Percentiles rank a stretch among this genome's conserved stretches.
phyloP scores from a whole-genome alignment of 2,329 filamentous ascomycete genomes.

The Neoscytalidium dimidiatum region DNA sequence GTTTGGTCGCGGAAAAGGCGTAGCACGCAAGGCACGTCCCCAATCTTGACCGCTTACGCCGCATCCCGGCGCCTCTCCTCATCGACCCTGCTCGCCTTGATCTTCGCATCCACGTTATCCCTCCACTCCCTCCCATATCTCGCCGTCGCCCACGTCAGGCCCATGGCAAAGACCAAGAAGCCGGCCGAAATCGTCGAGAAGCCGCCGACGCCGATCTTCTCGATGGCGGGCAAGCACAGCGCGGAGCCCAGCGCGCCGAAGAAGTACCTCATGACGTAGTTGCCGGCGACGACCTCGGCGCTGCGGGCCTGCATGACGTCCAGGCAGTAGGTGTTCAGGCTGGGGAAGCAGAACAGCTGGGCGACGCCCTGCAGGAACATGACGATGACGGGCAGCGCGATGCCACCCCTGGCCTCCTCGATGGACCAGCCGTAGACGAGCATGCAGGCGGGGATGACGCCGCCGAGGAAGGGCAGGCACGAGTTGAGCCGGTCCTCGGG shows the following conservation, averaged over 20 bases:
- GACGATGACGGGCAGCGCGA: slow-evolving; percentile 66
- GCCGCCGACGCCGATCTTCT: slow-evolving; percentile 77
- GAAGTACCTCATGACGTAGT: slow-evolving; percentile 76
- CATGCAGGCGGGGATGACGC: slow-evolving; percentile 63
- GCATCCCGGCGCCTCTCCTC: background rate
- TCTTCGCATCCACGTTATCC: slow-evolving; percentile 54
- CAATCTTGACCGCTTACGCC: background rate
- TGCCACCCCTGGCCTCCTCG: slow-evolving; percentile 56
- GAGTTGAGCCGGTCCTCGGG: slow-evolving; percentile 67
- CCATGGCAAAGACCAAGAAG: slow-evolving; percentile 55
- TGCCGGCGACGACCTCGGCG: slow-evolving; percentile 76
- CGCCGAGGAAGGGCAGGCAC: slow-evolving; percentile 56
- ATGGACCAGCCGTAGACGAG: slow-evolving; percentile 70
- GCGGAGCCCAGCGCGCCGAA: slow-evolving; percentile 73
- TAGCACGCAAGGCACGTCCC: no score
- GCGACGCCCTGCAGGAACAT: slow-evolving; percentile 76
- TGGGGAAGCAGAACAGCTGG: slow-evolving; percentile 75
- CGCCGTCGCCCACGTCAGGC: slow-evolving; percentile 51
- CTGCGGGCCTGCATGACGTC: slow-evolving; percentile 75
- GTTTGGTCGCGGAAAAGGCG: no score
- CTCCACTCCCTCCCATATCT: slow-evolving; percentile 56
- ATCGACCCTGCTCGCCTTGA: slow-evolving; percentile 37
- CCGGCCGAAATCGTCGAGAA: slow-evolving; percentile 69
- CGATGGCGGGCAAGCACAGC: slow-evolving; percentile 71
- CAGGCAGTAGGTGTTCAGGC: slow-evolving; percentile 77